Evolutionary conservation across 768 basidiomycete species (phyloP), one percentile per base, ranked within the genome.

Genomic region (Asterophora parasitica): DNA sequence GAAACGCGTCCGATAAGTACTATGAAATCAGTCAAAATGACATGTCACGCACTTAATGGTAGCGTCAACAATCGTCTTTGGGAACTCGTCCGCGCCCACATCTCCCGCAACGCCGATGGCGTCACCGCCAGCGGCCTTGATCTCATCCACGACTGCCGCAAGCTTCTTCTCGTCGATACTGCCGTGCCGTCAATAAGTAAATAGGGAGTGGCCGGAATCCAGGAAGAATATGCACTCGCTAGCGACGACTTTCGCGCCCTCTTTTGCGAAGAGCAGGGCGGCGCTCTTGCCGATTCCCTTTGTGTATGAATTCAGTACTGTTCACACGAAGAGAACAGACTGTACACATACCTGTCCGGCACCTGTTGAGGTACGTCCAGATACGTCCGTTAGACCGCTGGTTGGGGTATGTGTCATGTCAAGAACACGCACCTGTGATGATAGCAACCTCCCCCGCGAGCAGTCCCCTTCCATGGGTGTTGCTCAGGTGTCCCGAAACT

Each of bases 211-310:
- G 23, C 23, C 6, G 23, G 6, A 6, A 3, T 23, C 23, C 20
- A 39, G 19, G 42, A n/a, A 40, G 39, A 15, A 42, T 23, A 65
- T 75, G 47, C 55, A 90, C 84, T 92, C 90, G 75, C 83, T 82
- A 42, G 85, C 83, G 54, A 92, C 88, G 42, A 92, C 82, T 61
- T 86, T 92, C 12, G 90, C 89, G 13, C 90, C 90, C 61, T 92
- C 90, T 52, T 81, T 82, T 4, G 88, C 85, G 57, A 90, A 92
- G 34, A 88, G 72, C 27, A 91, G 67, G 1, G 90, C 90, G 32
- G 78, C 73, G 26, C 83, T 80, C 38, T 76, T 76, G 3, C 90
- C 90, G 49, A 92, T 92, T 53, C 89, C 90, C 82, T 11, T 19
- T 40, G 26, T 10, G 32, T 3, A 6, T 19, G 9, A 17, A 27